phyloP scores from a whole-genome alignment of 176 grass and related monocot species.

The Puya raimondii region DNA sequence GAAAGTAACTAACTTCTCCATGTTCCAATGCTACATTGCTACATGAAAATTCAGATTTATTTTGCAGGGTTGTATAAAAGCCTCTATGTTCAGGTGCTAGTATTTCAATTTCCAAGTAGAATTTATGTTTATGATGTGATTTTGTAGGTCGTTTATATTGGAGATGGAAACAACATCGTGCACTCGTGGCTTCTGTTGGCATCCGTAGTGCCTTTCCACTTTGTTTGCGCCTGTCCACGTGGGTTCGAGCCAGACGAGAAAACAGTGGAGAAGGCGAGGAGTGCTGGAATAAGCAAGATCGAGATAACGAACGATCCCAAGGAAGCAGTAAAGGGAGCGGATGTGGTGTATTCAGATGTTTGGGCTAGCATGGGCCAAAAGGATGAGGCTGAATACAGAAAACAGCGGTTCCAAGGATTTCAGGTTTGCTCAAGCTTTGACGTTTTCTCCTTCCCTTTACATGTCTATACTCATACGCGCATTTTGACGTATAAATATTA shows the following conservation, averaged over 20 bases:
- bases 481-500: too few species aligned
- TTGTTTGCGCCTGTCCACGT: slow-evolving; percentile 86
- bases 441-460: neutral
- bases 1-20: too few species aligned
- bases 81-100: too few species aligned
- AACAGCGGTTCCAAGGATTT: slow-evolving; percentile 81
- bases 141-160: slow-evolving; percentile 82
- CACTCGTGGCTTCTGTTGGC: slow-evolving; percentile 96
- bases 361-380: slow-evolving; percentile 99
- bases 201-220: slow-evolving; percentile 73
- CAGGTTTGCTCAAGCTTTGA: slow-evolving; percentile 25
- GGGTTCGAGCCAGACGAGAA: slow-evolving; percentile 90
- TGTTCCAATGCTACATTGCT: too few species aligned
- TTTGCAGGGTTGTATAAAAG: too few species aligned
- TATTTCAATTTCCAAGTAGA: too few species aligned
- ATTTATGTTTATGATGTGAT: neutral
- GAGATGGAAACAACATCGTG: slow-evolving; percentile 97
- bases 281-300: slow-evolving; percentile 81
- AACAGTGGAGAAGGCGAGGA: slow-evolving; percentile 66
- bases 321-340: slow-evolving; percentile 90
- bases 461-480: too few species aligned
- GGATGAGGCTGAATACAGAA: slow-evolving; percentile 83
- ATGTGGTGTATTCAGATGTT: slow-evolving; percentile 97
- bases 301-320: slow-evolving; percentile 83
- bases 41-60: too few species aligned